These are phyloP conservation scores for Chlorella vulgaris DNA, from an alignment of 139 green algal genomes.

Conservation along the genomic window DNA sequence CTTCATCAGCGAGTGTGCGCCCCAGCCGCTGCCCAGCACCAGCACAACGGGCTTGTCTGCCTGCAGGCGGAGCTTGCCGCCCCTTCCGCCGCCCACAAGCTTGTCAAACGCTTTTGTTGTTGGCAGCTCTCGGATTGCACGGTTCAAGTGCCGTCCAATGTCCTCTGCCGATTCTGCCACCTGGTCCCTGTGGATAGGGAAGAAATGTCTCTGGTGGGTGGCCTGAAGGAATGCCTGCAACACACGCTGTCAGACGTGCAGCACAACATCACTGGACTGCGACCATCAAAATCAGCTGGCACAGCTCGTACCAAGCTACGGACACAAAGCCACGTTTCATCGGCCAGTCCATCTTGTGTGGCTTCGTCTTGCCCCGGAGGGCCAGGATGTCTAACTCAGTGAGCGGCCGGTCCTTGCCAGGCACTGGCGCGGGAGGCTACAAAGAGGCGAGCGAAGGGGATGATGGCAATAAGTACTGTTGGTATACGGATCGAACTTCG, in stretches of 20 bases:
- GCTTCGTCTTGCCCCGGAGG: background rate
- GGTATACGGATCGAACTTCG: too few species aligned
- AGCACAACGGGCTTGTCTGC: slow-evolving; percentile 40
- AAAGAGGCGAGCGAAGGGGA: background rate
- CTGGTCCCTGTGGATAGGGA: slow-evolving; percentile 23
- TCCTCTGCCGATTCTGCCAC: slow-evolving; percentile 29
- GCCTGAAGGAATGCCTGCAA: too few species aligned
- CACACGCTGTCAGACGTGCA: too few species aligned
- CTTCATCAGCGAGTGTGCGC: slow-evolving; percentile 45
- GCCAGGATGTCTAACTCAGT: slow-evolving; percentile 24
- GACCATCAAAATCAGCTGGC: too few species aligned
- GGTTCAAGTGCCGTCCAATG: slow-evolving; percentile 14
- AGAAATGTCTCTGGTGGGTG: too few species aligned
- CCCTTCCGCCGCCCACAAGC: slow-evolving; percentile 23
- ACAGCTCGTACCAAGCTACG: slow-evolving; percentile 11
- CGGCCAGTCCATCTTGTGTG: background rate
- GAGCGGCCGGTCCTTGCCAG: background rate
- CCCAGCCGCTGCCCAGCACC: slow-evolving; percentile 51
- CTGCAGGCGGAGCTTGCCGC: slow-evolving; percentile 23
- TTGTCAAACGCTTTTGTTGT: slow-evolving; percentile 16
- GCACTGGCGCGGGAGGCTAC: background rate
- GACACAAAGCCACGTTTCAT: background rate
- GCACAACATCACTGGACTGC: background rate
- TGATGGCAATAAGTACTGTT: background rate
- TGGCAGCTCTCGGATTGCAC: slow-evolving; percentile 25